These are phyloP conservation scores for Elymus sibiricus DNA, from an alignment of 176 grass and related monocot species.

Conservation along the genomic window DNA sequence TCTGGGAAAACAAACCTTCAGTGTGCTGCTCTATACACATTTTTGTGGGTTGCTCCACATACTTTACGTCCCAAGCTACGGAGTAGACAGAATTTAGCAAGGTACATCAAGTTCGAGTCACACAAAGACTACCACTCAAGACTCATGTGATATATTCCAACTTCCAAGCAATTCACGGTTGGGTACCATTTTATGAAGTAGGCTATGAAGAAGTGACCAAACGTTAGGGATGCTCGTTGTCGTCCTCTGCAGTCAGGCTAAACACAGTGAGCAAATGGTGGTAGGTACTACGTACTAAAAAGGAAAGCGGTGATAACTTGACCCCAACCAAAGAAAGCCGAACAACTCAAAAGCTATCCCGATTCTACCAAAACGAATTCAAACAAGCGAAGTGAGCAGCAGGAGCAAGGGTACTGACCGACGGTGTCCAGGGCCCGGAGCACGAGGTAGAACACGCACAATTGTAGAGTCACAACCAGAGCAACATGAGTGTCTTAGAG, in stretches of 20 bases:
- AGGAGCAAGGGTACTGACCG: conserved; percentile 30
- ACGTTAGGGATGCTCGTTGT: conserved; percentile 71
- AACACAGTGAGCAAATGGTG: neutral
- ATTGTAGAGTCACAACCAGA: conserved; percentile 40
- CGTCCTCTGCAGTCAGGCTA: conserved; percentile 66
- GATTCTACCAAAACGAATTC: neutral
- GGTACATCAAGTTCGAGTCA: too few species aligned
- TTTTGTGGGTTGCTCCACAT: neutral
- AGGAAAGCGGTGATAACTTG: neutral
- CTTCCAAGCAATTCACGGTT: neutral
- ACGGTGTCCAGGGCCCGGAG: conserved; percentile 95
- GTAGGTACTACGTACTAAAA: neutral
- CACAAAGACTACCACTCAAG: neutral
- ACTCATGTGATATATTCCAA: neutral
- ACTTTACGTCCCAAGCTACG: neutral
- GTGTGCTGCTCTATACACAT: neutral
- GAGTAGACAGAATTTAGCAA: neutral
- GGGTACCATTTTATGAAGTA: too few species aligned
- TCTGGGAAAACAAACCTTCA: neutral
- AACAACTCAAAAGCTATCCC: too few species aligned
- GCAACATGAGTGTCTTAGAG: neutral
- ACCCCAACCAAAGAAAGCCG: neutral
- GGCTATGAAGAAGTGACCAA: too few species aligned
- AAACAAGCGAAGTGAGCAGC: neutral
- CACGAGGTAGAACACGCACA: conserved; percentile 96